Evolutionary conservation across 108 stramenopile species (phyloP), one percentile per base, ranked within the genome.

Genomic region (Pseudonitzschia delicatissima): DNA sequence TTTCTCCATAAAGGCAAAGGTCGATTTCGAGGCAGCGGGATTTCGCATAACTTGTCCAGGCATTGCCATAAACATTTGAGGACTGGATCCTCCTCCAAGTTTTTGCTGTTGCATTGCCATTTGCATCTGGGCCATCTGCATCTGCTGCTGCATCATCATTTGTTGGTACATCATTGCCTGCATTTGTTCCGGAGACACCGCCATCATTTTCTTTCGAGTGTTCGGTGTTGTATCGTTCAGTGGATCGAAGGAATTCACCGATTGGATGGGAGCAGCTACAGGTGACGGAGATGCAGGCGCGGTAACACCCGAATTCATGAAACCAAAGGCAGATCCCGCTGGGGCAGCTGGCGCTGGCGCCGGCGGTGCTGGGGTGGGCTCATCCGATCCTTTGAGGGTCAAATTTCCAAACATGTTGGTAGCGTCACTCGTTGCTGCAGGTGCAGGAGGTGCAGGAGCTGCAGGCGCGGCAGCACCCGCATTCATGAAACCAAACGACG

Each of bases 121-220:
- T 80, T 85, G 87, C 88, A 93, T 88, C 57, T 92, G 85, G 60
- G 83, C 81, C 84, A 85, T 87, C 76, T 90, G 88, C 88, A 90
- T 85, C 76, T 81, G 62, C 48, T 76, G 79, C 58, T 84, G 82
- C 77, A 80, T 83, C 81, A 87, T 78, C 65, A 88, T 78, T 66
- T 93, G 92, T 57, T 90, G 92, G 66, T 87, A 87, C 3, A 72
- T 68, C 77, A 88, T 78, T 27, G 87, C 87, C 73, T 92, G 91
- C 87, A 93, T 86, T 74, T 83, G 86, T 27, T 82, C 80, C 3
- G 77, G 71, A 17, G 75, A 78, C 34, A 76, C 40, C 26, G 64
- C 50, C 78, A 78, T 79, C 72, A 75, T 77, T 52, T 71, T 67
- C 49, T 62, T 40, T 18, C 44, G 61, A 15, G 70, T 53, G 61